These are phyloP conservation scores for Cryoendolithus antarcticus DNA, from an alignment of 2,329 filamentous ascomycete genomes.

Conservation along the genomic window DNA sequence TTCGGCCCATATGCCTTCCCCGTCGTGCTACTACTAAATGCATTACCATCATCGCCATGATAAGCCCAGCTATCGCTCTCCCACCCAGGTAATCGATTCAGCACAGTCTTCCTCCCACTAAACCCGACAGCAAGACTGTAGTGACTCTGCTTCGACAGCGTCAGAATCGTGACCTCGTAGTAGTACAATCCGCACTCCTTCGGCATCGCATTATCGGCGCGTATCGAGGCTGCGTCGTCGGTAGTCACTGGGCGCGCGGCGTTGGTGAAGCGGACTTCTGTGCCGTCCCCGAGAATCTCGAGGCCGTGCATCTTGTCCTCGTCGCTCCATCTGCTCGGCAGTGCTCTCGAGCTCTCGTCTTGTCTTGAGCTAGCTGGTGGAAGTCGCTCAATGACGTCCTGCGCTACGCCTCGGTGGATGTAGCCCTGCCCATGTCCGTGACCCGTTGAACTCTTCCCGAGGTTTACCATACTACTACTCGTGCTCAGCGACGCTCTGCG, in stretches of 20 bases:
- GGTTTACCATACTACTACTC: no score
- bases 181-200: slow-evolving; percentile 89
- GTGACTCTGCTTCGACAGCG: slow-evolving; percentile 48
- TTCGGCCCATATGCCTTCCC: slow-evolving; percentile 48
- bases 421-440: no score
- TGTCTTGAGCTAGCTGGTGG: slow-evolving; percentile 22
- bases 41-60: slow-evolving; percentile 53
- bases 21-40: slow-evolving; percentile 46
- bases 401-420: slow-evolving; percentile 49
- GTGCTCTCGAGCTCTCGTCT: slow-evolving; percentile 38
- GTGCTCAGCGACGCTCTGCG: no score
- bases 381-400: slow-evolving; percentile 71
- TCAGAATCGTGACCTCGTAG: slow-evolving; percentile 61
- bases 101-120: slow-evolving; percentile 44
- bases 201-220: slow-evolving; percentile 78
- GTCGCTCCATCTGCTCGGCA: slow-evolving; percentile 75
- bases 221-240: slow-evolving; percentile 69
- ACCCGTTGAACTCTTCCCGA: no score
- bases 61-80: slow-evolving; percentile 55
- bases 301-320: slow-evolving; percentile 61
- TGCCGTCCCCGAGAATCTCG: slow-evolving; percentile 61
- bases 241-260: slow-evolving; percentile 37
- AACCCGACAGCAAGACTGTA: slow-evolving; percentile 46
- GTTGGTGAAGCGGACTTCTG: slow-evolving; percentile 54
- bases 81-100: slow-evolving; percentile 53